Evolutionary conservation across 331 rosid genomes (phyloP), one percentile per base, ranked within the genome.

Genomic region (Cydonia oblonga): DNA sequence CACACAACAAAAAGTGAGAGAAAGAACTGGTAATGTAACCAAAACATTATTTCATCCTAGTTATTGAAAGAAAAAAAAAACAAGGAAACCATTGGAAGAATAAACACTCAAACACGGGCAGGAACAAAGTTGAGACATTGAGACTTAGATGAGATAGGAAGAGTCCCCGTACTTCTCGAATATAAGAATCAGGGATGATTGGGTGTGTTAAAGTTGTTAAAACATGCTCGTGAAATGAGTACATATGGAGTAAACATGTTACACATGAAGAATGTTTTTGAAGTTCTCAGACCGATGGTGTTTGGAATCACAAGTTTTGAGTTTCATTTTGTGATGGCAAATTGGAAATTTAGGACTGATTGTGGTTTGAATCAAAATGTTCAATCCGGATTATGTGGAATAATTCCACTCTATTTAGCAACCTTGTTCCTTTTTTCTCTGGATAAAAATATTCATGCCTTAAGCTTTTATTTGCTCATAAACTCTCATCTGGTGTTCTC

Each of bases 401-500:
- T 35, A 49, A 49, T 62, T 77, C 69, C 70, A 42, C 19, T 42
- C 56, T 54, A 65, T 56, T 40, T 70, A 66, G 22, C 58, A 60
- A 64, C 42, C 42, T 35, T 35, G 42, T 35, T 35, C 42, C 42
- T 64, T 35, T 19, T 59, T 42, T 6, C 71, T 52, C 46, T 71
- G 76, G 81, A 42, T 80, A 30, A 60, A 56, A 13, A 59, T 30
- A 26, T 67, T 54, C 9, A 38, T 58, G 24, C 22, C 29, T 7
- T 18, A 18, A 69, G 78, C 40, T 76, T 70, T 75, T 72, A 68
- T 51, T 84, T 56, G 53, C 40, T 74, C 66, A 46, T 32, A 77
- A 81, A 83, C 62, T 8, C 28, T 65, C 9, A 25, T 76, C 62
- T 68, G n/a, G 80, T 80, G 33, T 63, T 69, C 67, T 80, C 96